phyloP scores from a whole-genome alignment of 2,329 filamentous ascomycete genomes.

The Xylariaceae sp. region DNA sequence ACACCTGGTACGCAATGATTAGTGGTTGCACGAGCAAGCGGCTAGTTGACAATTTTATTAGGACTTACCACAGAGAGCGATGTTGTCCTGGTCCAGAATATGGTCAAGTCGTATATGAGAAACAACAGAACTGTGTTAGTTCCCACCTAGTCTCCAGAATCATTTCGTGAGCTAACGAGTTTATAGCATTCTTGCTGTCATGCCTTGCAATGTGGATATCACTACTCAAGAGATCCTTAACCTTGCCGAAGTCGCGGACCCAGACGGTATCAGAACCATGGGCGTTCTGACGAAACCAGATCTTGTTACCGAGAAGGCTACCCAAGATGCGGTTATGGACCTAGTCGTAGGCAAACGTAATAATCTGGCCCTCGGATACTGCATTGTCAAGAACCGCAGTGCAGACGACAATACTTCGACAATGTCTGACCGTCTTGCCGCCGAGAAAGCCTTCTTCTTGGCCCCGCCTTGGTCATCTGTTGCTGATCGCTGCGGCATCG shows the following conservation, averaged over 20 bases:
- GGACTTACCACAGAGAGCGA: constrained; percentile 48
- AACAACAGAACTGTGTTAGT: constrained; percentile 48
- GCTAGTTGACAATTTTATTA: not conserved
- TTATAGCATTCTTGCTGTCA: constrained; percentile 32
- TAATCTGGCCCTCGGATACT: constrained; percentile 50
- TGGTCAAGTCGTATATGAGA: constrained; percentile 48
- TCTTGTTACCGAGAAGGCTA: constrained; percentile 46
- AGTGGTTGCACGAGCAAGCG: constrained; percentile 2
- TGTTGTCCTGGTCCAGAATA: constrained; percentile 46
- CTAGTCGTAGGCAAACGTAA: constrained; percentile 45
- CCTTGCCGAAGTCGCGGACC: constrained; percentile 38
- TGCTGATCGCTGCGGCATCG: constrained; percentile 35
- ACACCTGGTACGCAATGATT: constrained; percentile 23
- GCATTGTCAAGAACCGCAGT: constrained; percentile 50
- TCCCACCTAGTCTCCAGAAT: not conserved
- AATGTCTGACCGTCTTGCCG: constrained; percentile 31
- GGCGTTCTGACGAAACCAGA: constrained; percentile 54
- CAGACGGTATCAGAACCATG: constrained; percentile 30
- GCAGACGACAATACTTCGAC: constrained; percentile 43
- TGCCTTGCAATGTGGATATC: constrained; percentile 41
- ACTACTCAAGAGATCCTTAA: constrained; percentile 43
- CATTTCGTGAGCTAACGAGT: not conserved
- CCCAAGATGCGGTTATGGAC: constrained; percentile 42
- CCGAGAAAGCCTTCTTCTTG: constrained; percentile 43
- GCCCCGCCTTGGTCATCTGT: constrained; percentile 40